phyloP scores from a whole-genome alignment of 148 eudicot genomes.

The Rhododendron molle region DNA sequence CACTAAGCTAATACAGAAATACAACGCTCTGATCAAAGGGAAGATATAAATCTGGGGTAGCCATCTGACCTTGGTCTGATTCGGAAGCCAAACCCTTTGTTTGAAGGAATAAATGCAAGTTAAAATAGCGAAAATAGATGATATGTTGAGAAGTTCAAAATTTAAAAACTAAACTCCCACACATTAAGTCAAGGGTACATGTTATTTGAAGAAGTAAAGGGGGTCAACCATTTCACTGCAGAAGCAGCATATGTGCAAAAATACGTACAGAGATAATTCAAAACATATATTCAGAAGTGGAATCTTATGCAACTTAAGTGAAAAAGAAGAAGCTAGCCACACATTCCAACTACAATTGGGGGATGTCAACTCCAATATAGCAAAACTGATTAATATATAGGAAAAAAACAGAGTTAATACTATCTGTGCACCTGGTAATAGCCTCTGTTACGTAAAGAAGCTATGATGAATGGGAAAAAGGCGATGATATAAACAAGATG shows the following conservation, averaged over 20 bases:
- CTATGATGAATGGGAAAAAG: not conserved
- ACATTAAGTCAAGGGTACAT: not conserved
- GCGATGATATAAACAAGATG: not conserved
- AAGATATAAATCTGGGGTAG: slow-evolving; percentile 46
- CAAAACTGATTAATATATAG: not conserved
- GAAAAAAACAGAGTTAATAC: not conserved
- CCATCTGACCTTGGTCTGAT: slow-evolving; percentile 51
- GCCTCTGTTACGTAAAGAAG: not conserved
- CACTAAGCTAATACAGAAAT: too few species aligned
- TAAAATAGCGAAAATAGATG: not conserved
- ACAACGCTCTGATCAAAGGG: too few species aligned
- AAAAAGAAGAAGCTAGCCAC: not conserved
- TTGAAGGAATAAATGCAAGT: slow-evolving; percentile 14
- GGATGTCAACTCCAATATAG: not conserved
- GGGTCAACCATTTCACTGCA: not conserved
- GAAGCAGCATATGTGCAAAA: not conserved
- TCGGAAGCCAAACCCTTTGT: slow-evolving; percentile 54
- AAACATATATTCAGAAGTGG: not conserved
- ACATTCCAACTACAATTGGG: not conserved
- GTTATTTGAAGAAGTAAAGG: not conserved
- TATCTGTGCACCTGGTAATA: not conserved
- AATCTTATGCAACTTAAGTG: not conserved
- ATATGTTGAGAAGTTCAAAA: not conserved
- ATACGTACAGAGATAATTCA: not conserved
- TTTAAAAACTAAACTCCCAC: not conserved